Evolutionary conservation across 108 stramenopile species (phyloP).

Genomic region (Hondaea fermentalgiana): DNA sequence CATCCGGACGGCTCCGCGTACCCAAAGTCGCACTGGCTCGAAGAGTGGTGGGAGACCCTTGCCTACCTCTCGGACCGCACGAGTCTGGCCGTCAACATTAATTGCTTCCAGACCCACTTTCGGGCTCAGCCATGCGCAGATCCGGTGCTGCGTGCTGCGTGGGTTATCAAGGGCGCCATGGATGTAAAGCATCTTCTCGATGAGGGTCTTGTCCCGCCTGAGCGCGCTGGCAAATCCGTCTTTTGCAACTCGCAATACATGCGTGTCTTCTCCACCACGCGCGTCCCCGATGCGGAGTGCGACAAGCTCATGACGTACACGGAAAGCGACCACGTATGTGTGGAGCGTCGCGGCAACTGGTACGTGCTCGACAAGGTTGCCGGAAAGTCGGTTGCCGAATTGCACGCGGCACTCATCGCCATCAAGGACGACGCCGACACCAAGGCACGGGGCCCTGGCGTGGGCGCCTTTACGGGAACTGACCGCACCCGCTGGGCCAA

Average conservation of each 20-base stretch:
- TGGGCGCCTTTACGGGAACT: not conserved
- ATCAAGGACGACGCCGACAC: not conserved
- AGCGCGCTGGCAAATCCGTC: not conserved
- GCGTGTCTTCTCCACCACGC: not conserved
- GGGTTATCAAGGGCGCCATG: not conserved
- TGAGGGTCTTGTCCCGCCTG: not conserved
- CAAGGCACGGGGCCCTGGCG: not conserved
- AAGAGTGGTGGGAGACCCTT: not conserved
- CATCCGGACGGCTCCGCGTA: constrained; percentile 13
- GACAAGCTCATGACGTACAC: not conserved
- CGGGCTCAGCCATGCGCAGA: not conserved
- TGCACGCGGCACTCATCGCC: not conserved
- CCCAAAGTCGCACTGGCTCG: not conserved
- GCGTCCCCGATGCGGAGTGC: not conserved
- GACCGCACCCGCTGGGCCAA: not conserved
- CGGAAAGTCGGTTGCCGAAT: not conserved
- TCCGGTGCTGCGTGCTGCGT: not conserved
- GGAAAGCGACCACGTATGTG: not conserved
- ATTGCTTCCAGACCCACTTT: constrained; percentile 6
- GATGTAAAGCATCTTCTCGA: not conserved
- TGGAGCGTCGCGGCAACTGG: constrained; percentile 9
- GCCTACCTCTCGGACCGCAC: not conserved
- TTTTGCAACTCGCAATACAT: not conserved
- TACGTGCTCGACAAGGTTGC: not conserved
- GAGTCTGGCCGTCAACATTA: constrained; percentile 5